These are phyloP conservation scores for Capsicum pubescens DNA, from an alignment of 257 asterid genomes.

Conservation along the genomic window DNA sequence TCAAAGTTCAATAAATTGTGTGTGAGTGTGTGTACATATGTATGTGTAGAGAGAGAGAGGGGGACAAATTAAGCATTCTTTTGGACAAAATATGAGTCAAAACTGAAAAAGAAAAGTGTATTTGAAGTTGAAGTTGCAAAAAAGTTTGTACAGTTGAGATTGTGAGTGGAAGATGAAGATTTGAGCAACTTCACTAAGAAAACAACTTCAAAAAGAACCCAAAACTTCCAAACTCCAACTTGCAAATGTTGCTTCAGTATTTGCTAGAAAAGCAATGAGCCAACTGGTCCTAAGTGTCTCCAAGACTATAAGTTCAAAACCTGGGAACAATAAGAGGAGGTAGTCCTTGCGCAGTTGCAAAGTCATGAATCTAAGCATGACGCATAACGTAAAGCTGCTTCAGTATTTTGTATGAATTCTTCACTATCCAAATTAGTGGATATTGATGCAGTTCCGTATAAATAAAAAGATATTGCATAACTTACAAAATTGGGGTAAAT, in stretches of 20 bases:
- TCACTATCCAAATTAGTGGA: not conserved
- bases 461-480: not conserved
- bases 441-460: not conserved
- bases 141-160: not conserved
- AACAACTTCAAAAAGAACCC: not conserved
- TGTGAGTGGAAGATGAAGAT: not conserved
- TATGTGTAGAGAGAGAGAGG: too few relatives aligned
- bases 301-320: not conserved
- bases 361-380: not conserved
- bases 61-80: not conserved
- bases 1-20: too few relatives aligned
- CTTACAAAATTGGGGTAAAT: not conserved
- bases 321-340: not conserved
- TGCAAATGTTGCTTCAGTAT: constrained; percentile 5
- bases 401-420: not conserved
- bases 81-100: not conserved
- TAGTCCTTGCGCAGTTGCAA: not conserved
- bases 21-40: too few relatives aligned
- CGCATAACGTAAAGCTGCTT: not conserved
- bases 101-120: not conserved
- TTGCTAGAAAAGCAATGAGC: not conserved
- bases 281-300: not conserved
- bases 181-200: not conserved
- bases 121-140: not conserved
- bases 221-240: not conserved